Percentiles rank a stretch among this genome's conserved stretches.
Evolutionary conservation across 1,284 basidiomycete species (phyloP).

Genomic region (Ceratobasidium sp.): DNA sequence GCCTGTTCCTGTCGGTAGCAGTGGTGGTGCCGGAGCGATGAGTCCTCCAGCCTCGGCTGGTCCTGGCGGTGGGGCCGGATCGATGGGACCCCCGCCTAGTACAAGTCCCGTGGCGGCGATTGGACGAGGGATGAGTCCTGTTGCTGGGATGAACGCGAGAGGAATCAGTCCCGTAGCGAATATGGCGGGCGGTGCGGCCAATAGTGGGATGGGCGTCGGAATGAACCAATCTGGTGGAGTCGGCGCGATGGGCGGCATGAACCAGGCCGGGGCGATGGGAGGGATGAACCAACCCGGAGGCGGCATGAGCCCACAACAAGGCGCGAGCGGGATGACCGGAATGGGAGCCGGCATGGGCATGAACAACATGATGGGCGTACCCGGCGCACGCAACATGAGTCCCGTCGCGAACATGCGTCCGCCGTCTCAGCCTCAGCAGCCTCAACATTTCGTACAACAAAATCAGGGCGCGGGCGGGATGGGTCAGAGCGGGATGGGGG

Average conservation of each 20-base stretch:
- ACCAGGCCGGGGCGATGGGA: conserved; percentile 4
- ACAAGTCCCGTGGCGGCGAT: background rate
- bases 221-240: no score
- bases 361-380: conserved; percentile 26
- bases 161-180: conserved; percentile 39
- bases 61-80: background rate
- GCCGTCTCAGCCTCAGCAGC: conserved; percentile 27
- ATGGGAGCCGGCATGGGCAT: background rate
- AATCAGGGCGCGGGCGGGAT: conserved; percentile 17
- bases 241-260: conserved; percentile 18
- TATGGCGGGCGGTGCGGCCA: background rate
- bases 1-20: background rate
- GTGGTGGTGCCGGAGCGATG: background rate
- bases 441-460: background rate
- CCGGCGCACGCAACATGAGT: conserved; percentile 35
- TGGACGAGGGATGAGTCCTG: conserved; percentile 20
- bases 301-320: conserved; percentile 15
- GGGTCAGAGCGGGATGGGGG: conserved; percentile 12
- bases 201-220: background rate
- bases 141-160: background rate
- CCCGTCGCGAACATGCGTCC: conserved; percentile 40
- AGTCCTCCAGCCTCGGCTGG: conserved; percentile 10
- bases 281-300: background rate
- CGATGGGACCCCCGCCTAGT: conserved; percentile 2
- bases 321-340: background rate